phyloP scores from a whole-genome alignment of 805 yeast genomes.

The Candida nitratophila region DNA sequence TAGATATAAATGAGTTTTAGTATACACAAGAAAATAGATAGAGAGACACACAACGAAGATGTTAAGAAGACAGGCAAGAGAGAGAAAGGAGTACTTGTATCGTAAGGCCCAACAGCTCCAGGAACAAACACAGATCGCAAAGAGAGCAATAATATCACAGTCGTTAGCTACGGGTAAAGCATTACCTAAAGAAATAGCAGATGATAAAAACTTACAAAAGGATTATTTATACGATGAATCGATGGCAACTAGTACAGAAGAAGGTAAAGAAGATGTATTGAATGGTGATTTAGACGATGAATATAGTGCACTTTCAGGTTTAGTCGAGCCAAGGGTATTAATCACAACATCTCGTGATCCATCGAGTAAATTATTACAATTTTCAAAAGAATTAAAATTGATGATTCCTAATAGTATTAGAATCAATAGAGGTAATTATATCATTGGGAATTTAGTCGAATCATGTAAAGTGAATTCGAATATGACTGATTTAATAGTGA shows the following conservation, averaged over 20 bases:
- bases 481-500: conserved; percentile 73
- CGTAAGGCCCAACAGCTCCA: conserved; percentile 84
- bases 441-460: conserved; percentile 75
- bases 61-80: conserved; percentile 94
- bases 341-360: conserved; percentile 95
- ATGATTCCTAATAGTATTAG: conserved; percentile 86
- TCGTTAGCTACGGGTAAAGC: conserved; percentile 92
- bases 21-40: no score
- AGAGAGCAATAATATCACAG: conserved; percentile 77
- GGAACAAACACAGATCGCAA: conserved; percentile 78
- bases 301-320: conserved; percentile 79
- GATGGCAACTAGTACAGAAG: conserved; percentile 31
- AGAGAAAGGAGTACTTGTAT: conserved; percentile 88
- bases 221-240: conserved; percentile 87
- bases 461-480: conserved; percentile 71
- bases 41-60: conserved; percentile 20
- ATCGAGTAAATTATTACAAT: conserved; percentile 75
- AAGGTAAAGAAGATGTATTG: conserved; percentile 4
- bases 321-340: conserved; percentile 82
- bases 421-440: conserved; percentile 87
- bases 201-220: conserved; percentile 72
- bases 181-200: conserved; percentile 83
- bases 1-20: no score
- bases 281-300: conserved; percentile 71
- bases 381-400: conserved; percentile 85